Conservation (phyloP, 2,329 filamentous ascomycete species). For the Akanthomyces lecanii region DNA sequence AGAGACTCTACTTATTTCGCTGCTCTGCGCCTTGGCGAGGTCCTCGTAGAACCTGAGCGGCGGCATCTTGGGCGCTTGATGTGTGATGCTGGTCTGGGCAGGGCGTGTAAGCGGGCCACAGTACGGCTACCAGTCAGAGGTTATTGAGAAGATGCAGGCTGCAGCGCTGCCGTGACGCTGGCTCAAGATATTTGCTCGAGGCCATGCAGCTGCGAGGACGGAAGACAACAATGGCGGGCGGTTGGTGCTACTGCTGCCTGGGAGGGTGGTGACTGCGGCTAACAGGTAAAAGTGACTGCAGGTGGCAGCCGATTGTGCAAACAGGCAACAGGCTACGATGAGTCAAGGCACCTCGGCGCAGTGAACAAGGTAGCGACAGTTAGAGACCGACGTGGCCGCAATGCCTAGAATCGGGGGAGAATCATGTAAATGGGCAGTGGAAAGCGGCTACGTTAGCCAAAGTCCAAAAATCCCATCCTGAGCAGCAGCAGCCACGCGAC, state of each 20-base stretch:
- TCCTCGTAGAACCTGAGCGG: not conserved
- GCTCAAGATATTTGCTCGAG: not conserved
- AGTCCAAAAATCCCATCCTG: not conserved
- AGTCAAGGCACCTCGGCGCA: not conserved
- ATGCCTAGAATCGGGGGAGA: not conserved
- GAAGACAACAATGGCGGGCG: not conserved
- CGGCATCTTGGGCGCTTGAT: not conserved
- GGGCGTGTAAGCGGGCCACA: not conserved
- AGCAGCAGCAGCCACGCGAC: not conserved
- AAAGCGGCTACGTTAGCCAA: not conserved
- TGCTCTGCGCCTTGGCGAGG: not conserved
- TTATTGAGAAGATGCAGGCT: not conserved
- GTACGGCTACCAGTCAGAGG: too few relatives aligned
- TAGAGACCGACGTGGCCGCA: not conserved
- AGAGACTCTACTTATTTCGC: not conserved
- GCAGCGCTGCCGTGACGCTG: not conserved
- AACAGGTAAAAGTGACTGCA: not conserved
- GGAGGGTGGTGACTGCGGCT: not conserved
- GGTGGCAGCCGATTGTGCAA: not conserved
- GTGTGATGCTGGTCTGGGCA: not conserved
- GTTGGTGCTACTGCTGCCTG: conserved; percentile 1
- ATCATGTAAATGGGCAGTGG: not conserved
- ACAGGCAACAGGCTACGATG: not conserved
- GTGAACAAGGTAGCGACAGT: not conserved
- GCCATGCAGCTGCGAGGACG: not conserved